Evolutionary conservation across 2,329 filamentous ascomycete genomes (phyloP), one percentile per base, ranked within the genome.

Genomic region (Phaeosphaeria sp.): DNA sequence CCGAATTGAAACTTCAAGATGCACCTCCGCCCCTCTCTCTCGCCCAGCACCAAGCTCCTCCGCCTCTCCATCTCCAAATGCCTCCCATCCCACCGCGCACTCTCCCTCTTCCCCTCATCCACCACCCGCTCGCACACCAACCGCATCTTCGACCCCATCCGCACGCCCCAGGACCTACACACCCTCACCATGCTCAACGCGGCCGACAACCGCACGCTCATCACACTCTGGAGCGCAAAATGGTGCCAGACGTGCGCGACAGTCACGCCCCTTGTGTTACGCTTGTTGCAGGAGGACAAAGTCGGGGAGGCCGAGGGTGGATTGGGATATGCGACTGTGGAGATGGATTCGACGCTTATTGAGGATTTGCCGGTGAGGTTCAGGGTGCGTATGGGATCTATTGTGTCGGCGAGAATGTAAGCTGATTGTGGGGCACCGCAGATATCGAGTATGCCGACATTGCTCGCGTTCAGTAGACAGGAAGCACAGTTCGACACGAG

Each of bases 201-300:
- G 9, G 79, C 77, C 61, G 77, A 72, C 13, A 77, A 80, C 43
- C 72, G 74, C 8, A 75, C 81, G 0, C 68, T 84, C 0, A 76
- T 84, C 45, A 84, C 82, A 0, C 69, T 84, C 11, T 84, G 82
- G 82, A 81, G 77, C 42, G 80, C 82, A 2, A 78, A 77, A 3
- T 84, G 80, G 79, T 81, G 79, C 59, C 67, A 74, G 1, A 78
- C 77, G 5, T 83, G 81, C 67, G 75, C 77, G 22, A 66, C 71
- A 9, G 72, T 83, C 5, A 75, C 77, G 9, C 80, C 81, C 1
- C 59, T 83, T 5, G 51, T 84, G 9, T 69, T 68, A n/a, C 60
- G 70, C 2, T 64, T 84, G 33, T 75, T 84, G 25, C 74, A 79
- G 51, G 71, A 77, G 27, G 79, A 81, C 44, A 73, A 78, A 1